phyloP scores from a whole-genome alignment of 306 rosid species.

The Castanopsis chinensis region DNA sequence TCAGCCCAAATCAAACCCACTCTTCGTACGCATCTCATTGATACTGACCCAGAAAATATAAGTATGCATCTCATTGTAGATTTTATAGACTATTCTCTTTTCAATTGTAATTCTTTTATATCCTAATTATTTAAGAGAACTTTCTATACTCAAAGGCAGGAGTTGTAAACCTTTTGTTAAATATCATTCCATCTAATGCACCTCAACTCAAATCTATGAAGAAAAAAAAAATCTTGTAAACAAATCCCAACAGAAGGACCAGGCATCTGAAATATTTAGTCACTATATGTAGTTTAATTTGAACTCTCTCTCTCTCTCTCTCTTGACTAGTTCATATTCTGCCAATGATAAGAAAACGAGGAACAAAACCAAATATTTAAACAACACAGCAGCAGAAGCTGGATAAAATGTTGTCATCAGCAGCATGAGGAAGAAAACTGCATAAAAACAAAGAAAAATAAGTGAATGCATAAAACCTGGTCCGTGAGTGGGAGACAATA shows the following conservation, averaged over 20 bases:
- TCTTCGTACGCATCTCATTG: too few species aligned
- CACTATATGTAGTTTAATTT: not conserved
- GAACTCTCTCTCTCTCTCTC: not conserved
- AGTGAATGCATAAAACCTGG: conserved; percentile 53
- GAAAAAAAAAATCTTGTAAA: not conserved
- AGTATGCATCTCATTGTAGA: too few species aligned
- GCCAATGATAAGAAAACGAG: not conserved
- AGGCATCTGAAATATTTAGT: conserved; percentile 11
- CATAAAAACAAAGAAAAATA: not conserved
- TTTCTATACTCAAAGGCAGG: not conserved
- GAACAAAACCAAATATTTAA: not conserved
- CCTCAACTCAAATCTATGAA: not conserved
- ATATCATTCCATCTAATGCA: conserved; percentile 7
- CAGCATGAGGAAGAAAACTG: conserved; percentile 2
- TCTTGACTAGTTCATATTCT: not conserved
- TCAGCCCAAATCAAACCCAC: too few species aligned
- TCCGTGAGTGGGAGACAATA: conserved; percentile 58
- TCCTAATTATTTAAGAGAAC: too few species aligned
- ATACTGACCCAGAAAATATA: too few species aligned
- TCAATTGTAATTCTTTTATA: too few species aligned
- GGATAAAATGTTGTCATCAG: not conserved
- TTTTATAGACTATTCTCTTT: too few species aligned
- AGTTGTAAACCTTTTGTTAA: not conserved
- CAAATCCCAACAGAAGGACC: not conserved
- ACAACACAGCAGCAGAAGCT: not conserved